Evolutionary conservation across 1,284 basidiomycete genomes (phyloP).

Genomic region (Ganoderma boninense): DNA sequence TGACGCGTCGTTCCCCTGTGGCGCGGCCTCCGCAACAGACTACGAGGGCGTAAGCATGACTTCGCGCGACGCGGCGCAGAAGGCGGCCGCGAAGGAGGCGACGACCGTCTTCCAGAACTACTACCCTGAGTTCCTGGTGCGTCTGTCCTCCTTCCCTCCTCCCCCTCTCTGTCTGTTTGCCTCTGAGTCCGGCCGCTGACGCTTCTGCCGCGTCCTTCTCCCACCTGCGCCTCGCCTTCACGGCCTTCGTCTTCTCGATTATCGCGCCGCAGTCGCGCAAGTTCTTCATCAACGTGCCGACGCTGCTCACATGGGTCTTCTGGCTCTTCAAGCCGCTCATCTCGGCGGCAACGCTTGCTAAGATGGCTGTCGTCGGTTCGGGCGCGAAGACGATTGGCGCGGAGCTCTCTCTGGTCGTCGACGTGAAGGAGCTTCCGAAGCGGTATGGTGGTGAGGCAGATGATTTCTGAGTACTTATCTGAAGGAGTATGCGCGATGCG

Average conservation of each 20-base stretch:
- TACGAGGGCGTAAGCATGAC: conserved; percentile 74
- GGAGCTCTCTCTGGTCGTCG: conserved; percentile 63
- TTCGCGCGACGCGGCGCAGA: conserved; percentile 71
- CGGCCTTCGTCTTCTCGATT: not conserved
- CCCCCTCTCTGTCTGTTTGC: not conserved
- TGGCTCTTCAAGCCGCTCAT: conserved; percentile 83
- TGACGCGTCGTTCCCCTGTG: not conserved
- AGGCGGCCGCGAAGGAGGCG: conserved; percentile 76
- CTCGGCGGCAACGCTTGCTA: conserved; percentile 72
- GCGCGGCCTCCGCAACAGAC: conserved; percentile 51
- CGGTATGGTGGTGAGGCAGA: conserved; percentile 68
- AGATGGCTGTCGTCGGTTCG: conserved; percentile 80
- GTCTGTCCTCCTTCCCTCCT: conserved; percentile 42
- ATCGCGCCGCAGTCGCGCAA: conserved; percentile 63
- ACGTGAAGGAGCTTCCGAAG: conserved; percentile 64
- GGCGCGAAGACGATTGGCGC: conserved; percentile 64
- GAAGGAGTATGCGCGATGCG: too few species aligned
- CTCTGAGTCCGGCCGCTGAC: conserved; percentile 7
- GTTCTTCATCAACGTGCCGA: conserved; percentile 83
- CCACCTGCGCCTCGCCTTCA: not conserved
- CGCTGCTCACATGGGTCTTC: conserved; percentile 79
- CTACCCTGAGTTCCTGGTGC: conserved; percentile 80
- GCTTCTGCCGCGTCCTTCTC: not conserved
- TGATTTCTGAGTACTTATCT: conserved; percentile 23
- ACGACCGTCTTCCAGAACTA: conserved; percentile 75